Conservation (phyloP, 192 early-diverging fungal genomes). For the Phycomyces nitens region DNA sequence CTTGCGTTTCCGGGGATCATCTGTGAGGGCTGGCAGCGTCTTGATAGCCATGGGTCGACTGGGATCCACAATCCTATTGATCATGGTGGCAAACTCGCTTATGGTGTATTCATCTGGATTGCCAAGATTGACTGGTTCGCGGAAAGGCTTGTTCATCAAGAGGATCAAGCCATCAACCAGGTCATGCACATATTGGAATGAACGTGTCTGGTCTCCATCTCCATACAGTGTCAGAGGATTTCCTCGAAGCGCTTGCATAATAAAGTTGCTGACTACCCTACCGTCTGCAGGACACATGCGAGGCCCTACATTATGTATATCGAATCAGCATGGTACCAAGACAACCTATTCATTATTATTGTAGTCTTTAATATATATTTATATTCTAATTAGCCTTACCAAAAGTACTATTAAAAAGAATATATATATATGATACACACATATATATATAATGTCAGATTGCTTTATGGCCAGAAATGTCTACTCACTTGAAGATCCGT, state of each 20-base stretch:
- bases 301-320: conserved; percentile 36
- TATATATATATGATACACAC: too few relatives aligned
- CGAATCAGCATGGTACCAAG: too few relatives aligned
- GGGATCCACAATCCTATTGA: conserved; percentile 55
- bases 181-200: conserved; percentile 85
- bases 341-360: too few relatives aligned
- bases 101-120: conserved; percentile 86
- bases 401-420: conserved; percentile 9
- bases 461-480: too few relatives aligned
- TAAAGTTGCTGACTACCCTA: conserved; percentile 83
- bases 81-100: conserved; percentile 71
- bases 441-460: too few relatives aligned
- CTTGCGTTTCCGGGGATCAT: conserved; percentile 74
- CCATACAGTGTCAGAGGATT: conserved; percentile 79
- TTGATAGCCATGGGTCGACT: conserved; percentile 39
- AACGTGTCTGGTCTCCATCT: conserved; percentile 73
- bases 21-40: conserved; percentile 60
- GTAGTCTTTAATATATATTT: too few relatives aligned
- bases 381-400: conserved; percentile 7
- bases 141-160: conserved; percentile 69
- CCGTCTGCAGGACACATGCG: conserved; percentile 83
- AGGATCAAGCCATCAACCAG: conserved; percentile 77
- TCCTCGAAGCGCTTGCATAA: conserved; percentile 75
- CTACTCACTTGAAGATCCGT: conserved; percentile 66
- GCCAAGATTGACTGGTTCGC: conserved; percentile 74